phyloP scores from a whole-genome alignment of 805 yeast genomes.

The Maudiozyma turicensis region DNA sequence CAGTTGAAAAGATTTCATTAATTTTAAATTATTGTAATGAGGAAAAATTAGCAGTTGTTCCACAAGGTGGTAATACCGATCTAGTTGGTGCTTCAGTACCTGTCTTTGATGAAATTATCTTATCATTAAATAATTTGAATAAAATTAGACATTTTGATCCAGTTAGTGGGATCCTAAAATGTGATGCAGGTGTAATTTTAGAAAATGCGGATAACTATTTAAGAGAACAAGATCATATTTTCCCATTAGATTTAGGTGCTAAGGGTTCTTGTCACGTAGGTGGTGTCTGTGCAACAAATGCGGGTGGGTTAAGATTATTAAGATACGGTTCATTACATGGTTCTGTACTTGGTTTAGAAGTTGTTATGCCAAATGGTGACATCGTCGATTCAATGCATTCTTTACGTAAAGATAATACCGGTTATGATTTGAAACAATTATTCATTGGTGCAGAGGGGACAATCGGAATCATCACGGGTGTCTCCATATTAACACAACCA shows the following conservation, averaged over 20 bases:
- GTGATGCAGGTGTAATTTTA: conserved; percentile 84
- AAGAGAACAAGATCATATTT: conserved; percentile 76
- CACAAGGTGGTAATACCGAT: conserved; percentile 97
- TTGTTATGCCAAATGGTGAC: conserved; percentile 84
- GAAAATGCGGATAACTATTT: conserved; percentile 75
- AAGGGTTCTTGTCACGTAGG: conserved; percentile 96
- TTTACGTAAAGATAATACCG: conserved; percentile 89
- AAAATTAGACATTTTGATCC: conserved; percentile 72
- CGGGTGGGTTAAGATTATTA: conserved; percentile 84
- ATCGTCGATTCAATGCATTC: conserved; percentile 71
- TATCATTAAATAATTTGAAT: conserved; percentile 63
- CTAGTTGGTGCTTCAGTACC: conserved; percentile 93
- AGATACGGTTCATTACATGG: conserved; percentile 93
- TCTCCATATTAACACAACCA: conserved; percentile 81
- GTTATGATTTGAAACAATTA: conserved; percentile 84
- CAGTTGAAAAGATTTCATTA: conserved; percentile 64
- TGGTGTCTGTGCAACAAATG: conserved; percentile 91
- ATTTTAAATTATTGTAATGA: conserved; percentile 77
- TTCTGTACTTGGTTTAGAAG: conserved; percentile 81
- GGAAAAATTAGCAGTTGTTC: conserved; percentile 71
- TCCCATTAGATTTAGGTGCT: conserved; percentile 92
- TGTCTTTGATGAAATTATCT: conserved; percentile 78
- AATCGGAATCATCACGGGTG: conserved; percentile 81
- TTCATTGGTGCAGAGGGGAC: conserved; percentile 95
- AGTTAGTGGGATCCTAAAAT: conserved; percentile 75